Conservation (phyloP, 1,284 basidiomycete species). For the Violaceomyces palustris region DNA sequence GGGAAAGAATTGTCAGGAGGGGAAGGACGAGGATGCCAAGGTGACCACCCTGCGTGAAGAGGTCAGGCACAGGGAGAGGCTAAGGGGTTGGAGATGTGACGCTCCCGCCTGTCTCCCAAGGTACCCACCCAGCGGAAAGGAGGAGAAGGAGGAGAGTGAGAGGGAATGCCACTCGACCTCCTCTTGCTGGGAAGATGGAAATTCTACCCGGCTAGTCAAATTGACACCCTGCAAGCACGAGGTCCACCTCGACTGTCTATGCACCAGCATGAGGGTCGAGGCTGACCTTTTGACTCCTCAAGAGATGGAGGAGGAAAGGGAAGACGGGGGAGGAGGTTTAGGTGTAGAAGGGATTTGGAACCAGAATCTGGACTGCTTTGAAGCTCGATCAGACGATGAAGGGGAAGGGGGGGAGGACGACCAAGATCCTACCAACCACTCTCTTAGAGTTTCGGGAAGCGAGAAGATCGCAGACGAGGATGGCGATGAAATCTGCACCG, state of each 20-base stretch:
- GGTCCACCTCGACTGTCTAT: constrained; percentile 46
- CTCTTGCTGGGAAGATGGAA: too few relatives aligned
- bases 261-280: constrained; percentile 40
- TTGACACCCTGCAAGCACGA: constrained; percentile 44
- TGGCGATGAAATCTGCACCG: constrained; percentile 7
- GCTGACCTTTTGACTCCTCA: too few relatives aligned
- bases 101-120: constrained; percentile 38
- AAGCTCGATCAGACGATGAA: background rate
- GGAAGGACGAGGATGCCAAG: constrained; percentile 1
- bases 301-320: background rate
- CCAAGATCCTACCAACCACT: background rate
- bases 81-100: constrained; percentile 41
- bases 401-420: constrained; percentile 13
- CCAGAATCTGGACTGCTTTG: background rate
- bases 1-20: too few relatives aligned
- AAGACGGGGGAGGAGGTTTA: background rate
- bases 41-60: constrained; percentile 32
- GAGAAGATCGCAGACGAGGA: background rate
- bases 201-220: constrained; percentile 23
- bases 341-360: background rate
- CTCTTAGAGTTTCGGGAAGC: background rate
- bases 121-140: constrained; percentile 16
- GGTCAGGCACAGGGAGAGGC: constrained; percentile 31
- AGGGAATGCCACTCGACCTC: constrained; percentile 14
- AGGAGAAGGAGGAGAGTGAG: constrained; percentile 4